Evolutionary conservation across 257 asterid genomes (phyloP), one percentile per base, ranked within the genome.

Genomic region (Solanum rostratum): DNA sequence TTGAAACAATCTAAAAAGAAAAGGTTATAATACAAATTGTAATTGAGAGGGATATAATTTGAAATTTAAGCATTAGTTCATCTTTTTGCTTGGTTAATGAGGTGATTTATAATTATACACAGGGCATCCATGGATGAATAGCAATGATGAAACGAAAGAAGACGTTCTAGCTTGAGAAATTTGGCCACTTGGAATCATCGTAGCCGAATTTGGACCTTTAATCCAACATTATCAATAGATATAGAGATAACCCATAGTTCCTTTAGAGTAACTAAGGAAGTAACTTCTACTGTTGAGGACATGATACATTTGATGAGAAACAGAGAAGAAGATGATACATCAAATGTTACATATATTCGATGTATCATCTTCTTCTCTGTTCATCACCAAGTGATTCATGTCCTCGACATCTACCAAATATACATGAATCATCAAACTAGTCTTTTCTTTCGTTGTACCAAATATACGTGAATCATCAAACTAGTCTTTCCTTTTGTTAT

Each of bases 71-170:
- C 7, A 45, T 45, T 22, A 10, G 15, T 74, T 14, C 33, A 46
- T 4, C 46, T 7, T 45, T 74, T 73, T 74, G 55, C 13, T 74
- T 7, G 57, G 59, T 46, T 45, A 24, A 74, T 45, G 33, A 22
- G 80, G 5, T 73, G n/a, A 73, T 45, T 7, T 69, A 46, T 22
- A 0, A 10, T 7, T 22, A 73, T 45, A 45, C 8, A 24, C 88
- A 93, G 96, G 92, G 86, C 93, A 93, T 89, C 92, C 93, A 83
- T 93, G 97, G 97, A 91, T 92, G 88, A 89, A 85, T 33, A 80
- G 86, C 50, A 70, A 43, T 41, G 88, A 86, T 20, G 92, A 80
- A 82, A 81, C 89, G 20, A 69, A 87, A 68, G 43, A 49, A 63
- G 84, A 66, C 70, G 86, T 78, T 10, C 85, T 88, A 63, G 88